phyloP scores from a whole-genome alignment of 345 rosid genomes.

The Nephelium lappaceum region DNA sequence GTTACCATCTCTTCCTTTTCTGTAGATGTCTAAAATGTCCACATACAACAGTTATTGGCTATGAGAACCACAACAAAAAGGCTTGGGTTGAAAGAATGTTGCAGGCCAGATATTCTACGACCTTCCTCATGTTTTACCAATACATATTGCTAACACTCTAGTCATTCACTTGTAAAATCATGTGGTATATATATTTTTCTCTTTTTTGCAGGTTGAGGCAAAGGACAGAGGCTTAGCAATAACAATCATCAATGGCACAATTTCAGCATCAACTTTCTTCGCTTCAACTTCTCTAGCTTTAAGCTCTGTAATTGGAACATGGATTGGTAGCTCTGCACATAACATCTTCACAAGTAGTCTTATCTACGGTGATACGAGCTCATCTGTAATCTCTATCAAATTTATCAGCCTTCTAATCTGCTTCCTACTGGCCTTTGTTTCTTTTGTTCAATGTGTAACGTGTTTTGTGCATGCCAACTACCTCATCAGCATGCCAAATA shows the following conservation, averaged over 20 bases:
- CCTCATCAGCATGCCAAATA: slow-evolving; percentile 35
- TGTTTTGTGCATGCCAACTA: slow-evolving; percentile 30
- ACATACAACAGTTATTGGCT: slow-evolving; percentile 39
- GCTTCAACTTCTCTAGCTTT: slow-evolving; percentile 33
- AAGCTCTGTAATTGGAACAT: slow-evolving; percentile 40
- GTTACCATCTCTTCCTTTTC: slow-evolving; percentile 28
- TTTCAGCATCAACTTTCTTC: slow-evolving; percentile 34
- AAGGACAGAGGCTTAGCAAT: slow-evolving; percentile 30
- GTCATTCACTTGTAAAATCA: background rate
- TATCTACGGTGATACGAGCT: slow-evolving; percentile 31
- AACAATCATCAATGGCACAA: slow-evolving; percentile 29
- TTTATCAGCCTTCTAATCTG: slow-evolving; percentile 34
- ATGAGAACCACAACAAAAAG: slow-evolving; percentile 36
- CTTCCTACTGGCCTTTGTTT: slow-evolving; percentile 37
- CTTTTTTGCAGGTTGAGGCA: slow-evolving; percentile 25
- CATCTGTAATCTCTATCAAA: slow-evolving; percentile 27
- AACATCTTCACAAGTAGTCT: slow-evolving; percentile 21
- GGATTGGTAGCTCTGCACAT: slow-evolving; percentile 23
- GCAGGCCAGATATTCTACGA: slow-evolving; percentile 29
- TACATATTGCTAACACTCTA: background rate
- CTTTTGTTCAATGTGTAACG: slow-evolving; percentile 35
- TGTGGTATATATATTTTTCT: background rate
- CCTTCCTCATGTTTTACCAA: background rate
- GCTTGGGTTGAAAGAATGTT: slow-evolving; percentile 45
- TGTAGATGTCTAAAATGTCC: slow-evolving; percentile 25